Conservation (phyloP, 495 filamentous ascomycete species). For the Daldinia caldariorum region DNA sequence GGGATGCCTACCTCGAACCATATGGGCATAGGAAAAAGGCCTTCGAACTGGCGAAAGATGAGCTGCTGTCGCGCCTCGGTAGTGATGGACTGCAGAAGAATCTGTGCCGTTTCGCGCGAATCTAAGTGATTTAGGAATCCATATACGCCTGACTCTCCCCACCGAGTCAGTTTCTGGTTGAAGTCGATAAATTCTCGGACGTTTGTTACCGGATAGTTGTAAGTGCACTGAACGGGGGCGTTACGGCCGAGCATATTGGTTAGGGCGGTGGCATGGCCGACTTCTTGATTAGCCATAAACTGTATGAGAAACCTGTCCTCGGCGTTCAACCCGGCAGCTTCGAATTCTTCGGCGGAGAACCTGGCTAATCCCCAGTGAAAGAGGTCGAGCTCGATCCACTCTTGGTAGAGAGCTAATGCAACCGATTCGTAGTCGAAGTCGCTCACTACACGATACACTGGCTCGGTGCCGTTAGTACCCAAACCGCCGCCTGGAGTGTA, state of each 20-base stretch:
- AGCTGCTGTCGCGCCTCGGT: constrained; percentile 90
- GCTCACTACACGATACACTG: constrained; percentile 74
- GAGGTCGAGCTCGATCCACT: constrained; percentile 88
- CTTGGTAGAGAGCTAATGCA: constrained; percentile 76
- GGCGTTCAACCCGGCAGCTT: constrained; percentile 69
- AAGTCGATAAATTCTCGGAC: constrained; percentile 87
- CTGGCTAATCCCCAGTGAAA: constrained; percentile 81
- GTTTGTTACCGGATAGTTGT: constrained; percentile 83
- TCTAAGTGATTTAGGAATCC: constrained; percentile 86
- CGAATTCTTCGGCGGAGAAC: constrained; percentile 77
- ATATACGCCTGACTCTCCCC: constrained; percentile 83
- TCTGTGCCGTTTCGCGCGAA: constrained; percentile 74
- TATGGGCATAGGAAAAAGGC: constrained; percentile 84
- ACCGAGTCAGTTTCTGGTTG: constrained; percentile 84
- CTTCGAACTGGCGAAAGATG: constrained; percentile 87
- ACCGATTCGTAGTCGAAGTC: constrained; percentile 82
- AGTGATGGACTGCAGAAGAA: constrained; percentile 80
- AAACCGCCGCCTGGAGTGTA: constrained; percentile 80
- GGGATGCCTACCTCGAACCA: constrained; percentile 86
- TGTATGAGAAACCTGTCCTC: constrained; percentile 77
- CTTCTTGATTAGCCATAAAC: constrained; percentile 88
- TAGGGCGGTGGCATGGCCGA: constrained; percentile 80
- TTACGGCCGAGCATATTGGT: constrained; percentile 81
- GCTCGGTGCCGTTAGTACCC: constrained; percentile 79
- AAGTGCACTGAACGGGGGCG: constrained; percentile 79